A percentile compares a stretch with the other conserved stretches of the same genome.
These are phyloP conservation scores for Verbena officinalis DNA, from an alignment of 257 asterid species.

Conservation along the genomic window DNA sequence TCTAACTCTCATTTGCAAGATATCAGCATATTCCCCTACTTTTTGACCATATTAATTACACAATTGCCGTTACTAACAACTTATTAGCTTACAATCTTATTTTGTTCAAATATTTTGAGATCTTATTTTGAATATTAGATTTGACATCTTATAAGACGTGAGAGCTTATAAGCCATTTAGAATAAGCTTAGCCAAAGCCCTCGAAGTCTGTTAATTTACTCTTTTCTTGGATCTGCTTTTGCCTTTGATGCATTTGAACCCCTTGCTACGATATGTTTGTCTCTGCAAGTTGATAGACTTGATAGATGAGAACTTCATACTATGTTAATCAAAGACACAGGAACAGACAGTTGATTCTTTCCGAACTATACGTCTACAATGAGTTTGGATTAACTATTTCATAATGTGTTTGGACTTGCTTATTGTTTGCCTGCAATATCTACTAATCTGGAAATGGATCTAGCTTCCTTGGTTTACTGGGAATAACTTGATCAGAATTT, in stretches of 20 bases:
- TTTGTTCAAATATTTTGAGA: no score
- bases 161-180: no score
- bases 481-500: no score
- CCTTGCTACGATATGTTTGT: background rate
- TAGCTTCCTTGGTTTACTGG: conserved; percentile 12
- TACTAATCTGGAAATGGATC: background rate
- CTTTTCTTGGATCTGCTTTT: background rate
- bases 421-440: background rate
- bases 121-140: no score
- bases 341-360: background rate
- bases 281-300: background rate
- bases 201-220: background rate
- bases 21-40: no score
- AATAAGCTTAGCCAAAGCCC: no score
- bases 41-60: no score
- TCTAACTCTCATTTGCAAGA: no score
- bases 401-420: background rate
- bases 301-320: background rate
- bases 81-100: no score
- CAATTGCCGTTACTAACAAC: no score
- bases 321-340: background rate
- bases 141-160: no score
- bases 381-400: background rate
- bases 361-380: background rate
- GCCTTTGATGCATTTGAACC: background rate